Evolutionary conservation across 1,284 basidiomycete genomes (phyloP).

Genomic region (Apiotrichum veenhuisii): DNA sequence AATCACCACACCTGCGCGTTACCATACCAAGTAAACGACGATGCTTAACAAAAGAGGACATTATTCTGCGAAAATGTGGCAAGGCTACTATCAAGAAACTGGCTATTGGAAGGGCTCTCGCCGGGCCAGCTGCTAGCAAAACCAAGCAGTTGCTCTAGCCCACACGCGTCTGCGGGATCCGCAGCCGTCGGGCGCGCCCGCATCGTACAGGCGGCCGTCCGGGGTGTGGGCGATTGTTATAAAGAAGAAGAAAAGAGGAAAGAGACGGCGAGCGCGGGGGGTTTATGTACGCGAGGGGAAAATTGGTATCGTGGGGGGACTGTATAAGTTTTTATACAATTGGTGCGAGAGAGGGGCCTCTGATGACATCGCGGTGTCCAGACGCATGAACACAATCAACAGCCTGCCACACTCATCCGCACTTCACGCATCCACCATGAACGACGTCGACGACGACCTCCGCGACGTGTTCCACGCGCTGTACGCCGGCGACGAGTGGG

Average conservation of each 20-base stretch:
- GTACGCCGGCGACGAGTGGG: slow-evolving; percentile 17
- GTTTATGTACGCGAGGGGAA: too few relatives aligned
- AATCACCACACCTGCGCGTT: too few relatives aligned
- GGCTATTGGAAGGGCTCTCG: slow-evolving; percentile 9
- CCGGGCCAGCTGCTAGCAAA: slow-evolving; percentile 20
- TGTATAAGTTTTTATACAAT: too few relatives aligned
- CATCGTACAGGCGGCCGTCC: background rate
- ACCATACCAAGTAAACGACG: too few relatives aligned
- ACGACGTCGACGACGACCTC: slow-evolving; percentile 12
- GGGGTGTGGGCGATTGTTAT: background rate
- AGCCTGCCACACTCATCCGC: background rate
- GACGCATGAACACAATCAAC: too few relatives aligned
- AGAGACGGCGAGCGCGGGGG: background rate
- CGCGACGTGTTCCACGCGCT: slow-evolving; percentile 15
- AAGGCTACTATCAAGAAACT: slow-evolving; percentile 24
- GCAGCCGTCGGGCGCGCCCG: background rate
- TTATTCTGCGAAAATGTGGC: too few relatives aligned
- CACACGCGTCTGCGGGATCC: background rate
- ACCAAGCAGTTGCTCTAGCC: slow-evolving; percentile 15
- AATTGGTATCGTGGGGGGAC: too few relatives aligned
- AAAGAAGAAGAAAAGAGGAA: background rate
- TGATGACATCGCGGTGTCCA: background rate
- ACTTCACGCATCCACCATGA: background rate
- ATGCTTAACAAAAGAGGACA: too few relatives aligned
- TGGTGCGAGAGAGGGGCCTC: too few relatives aligned